Evolutionary conservation across 2,329 filamentous ascomycete species (phyloP).

Genomic region (Alternaria sp.): DNA sequence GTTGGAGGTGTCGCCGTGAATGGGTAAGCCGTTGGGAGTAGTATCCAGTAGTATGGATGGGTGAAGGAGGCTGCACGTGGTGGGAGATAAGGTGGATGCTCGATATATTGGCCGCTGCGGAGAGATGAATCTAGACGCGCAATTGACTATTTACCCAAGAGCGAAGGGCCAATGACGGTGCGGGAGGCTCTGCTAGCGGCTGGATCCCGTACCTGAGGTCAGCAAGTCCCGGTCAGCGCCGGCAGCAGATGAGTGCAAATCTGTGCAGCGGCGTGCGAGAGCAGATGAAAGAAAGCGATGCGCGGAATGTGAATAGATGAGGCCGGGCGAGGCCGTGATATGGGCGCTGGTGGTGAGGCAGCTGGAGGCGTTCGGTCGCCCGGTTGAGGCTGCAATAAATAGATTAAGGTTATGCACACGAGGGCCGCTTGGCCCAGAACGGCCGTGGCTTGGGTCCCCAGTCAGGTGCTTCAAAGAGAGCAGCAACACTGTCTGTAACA

Average conservation of each 20-base stretch:
- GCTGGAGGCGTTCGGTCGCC: slow-evolving; percentile 5
- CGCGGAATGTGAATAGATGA: neutral
- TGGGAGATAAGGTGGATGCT: slow-evolving; percentile 2
- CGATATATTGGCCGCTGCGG: slow-evolving; percentile 22
- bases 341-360: slow-evolving; percentile 1
- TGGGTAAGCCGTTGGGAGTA: neutral
- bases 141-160: slow-evolving; percentile 11
- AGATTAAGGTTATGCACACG: slow-evolving; percentile 21
- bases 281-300: neutral
- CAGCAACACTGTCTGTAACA: neutral
- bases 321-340: neutral
- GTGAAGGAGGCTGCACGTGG: neutral
- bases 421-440: slow-evolving; percentile 17
- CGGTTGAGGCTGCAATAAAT: slow-evolving; percentile 22
- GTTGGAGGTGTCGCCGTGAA: neutral
- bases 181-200: slow-evolving; percentile 2
- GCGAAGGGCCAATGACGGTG: slow-evolving; percentile 7
- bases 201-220: slow-evolving; percentile 1
- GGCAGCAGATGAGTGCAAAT: slow-evolving; percentile 6
- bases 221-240: neutral
- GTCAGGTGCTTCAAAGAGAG: slow-evolving; percentile 11
- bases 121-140: slow-evolving; percentile 6
- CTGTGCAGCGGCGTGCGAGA: neutral
- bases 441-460: slow-evolving; percentile 1
- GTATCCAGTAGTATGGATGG: neutral